Evolutionary conservation across 2,329 filamentous ascomycete species (phyloP).

Genomic region (Aspergillus fructus): DNA sequence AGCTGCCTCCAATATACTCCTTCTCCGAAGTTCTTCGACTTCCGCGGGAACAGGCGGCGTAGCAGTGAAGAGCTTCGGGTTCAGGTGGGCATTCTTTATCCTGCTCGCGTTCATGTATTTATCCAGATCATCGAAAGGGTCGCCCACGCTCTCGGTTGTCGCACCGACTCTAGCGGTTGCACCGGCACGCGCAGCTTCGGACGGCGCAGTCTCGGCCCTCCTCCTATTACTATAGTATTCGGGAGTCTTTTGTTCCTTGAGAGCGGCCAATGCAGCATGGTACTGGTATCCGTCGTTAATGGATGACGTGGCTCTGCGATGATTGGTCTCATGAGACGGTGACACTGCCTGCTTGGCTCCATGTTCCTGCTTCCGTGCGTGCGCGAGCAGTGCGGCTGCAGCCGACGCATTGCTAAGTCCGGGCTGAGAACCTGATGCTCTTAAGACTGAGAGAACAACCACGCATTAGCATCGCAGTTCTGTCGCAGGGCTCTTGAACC

Average conservation of each 20-base stretch:
- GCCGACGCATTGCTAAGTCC: conserved; percentile 59
- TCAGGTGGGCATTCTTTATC: conserved; percentile 65
- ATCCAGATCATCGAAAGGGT: conserved; percentile 47
- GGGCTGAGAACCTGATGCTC: conserved; percentile 59
- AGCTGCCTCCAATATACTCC: conserved; percentile 74
- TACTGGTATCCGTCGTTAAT: conserved; percentile 69
- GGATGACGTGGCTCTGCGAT: conserved; percentile 50
- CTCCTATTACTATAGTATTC: conserved; percentile 64
- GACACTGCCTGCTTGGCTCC: conserved; percentile 58
- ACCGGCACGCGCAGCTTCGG: conserved; percentile 58
- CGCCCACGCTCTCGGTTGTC: conserved; percentile 57
- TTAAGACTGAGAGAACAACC: conserved; percentile 19
- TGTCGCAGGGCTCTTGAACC: background rate
- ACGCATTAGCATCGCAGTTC: background rate
- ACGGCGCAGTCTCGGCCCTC: conserved; percentile 67
- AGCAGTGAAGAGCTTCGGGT: conserved; percentile 76
- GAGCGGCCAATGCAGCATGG: conserved; percentile 71
- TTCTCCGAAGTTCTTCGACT: conserved; percentile 69
- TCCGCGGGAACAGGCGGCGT: conserved; percentile 70
- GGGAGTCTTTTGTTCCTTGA: conserved; percentile 49
- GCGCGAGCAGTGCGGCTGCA: conserved; percentile 68
- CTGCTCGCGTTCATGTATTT: conserved; percentile 56
- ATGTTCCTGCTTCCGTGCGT: conserved; percentile 67
- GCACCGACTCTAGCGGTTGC: conserved; percentile 59
- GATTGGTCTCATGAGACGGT: conserved; percentile 58